Evolutionary conservation across 2,329 filamentous ascomycete genomes (phyloP), one percentile per base, ranked within the genome.

Genomic region (Colletotrichum sp.): DNA sequence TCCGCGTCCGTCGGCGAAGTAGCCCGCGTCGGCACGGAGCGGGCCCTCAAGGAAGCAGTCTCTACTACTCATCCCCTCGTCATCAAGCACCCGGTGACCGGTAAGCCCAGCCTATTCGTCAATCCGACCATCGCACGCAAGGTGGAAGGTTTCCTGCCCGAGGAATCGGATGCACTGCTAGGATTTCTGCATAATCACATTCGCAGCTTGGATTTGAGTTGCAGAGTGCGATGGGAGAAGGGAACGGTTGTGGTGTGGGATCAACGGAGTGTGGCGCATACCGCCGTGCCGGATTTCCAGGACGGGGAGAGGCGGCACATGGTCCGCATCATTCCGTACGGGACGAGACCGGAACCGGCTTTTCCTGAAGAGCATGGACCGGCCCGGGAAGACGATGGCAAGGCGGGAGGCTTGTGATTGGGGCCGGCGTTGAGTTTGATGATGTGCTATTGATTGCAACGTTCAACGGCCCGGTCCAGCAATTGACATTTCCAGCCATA

Each of bases 1-100:
- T 82, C 80, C 0, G 80, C 79, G 0, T 81, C 80, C 0, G 78
- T 80, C n/a, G 80, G 80, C 0, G 79, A 82, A 3, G 79, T 81
- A 0, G 75, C 75, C 6, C 74, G 80, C 29, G 76, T 82, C 0
- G 80, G 80, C 0, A 66, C 76, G 1, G 80, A 82, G 29, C 77
- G 80, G 1, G 80, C 80, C 0, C 21, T 80, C 1, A 76, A 75
- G 4, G 80, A 82, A 61, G 80, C 80, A 0, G 80, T 81, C 18
- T 80, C 77, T 8, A 76, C 79, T 0, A 80, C 78, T 0, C 80
- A 82, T 4, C 79, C 80, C 0, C 72, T 82, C 0, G 76, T 81
- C 1, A 81, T 81, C 29, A 73, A 69, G 11, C 80, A 82, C 12
- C 80, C 80, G 0, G 80, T 82, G 0, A 82, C 79, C 0, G 78